These are phyloP conservation scores for Alternaria arborescens DNA, from an alignment of 2,329 filamentous ascomycete species.

Conservation along the genomic window DNA sequence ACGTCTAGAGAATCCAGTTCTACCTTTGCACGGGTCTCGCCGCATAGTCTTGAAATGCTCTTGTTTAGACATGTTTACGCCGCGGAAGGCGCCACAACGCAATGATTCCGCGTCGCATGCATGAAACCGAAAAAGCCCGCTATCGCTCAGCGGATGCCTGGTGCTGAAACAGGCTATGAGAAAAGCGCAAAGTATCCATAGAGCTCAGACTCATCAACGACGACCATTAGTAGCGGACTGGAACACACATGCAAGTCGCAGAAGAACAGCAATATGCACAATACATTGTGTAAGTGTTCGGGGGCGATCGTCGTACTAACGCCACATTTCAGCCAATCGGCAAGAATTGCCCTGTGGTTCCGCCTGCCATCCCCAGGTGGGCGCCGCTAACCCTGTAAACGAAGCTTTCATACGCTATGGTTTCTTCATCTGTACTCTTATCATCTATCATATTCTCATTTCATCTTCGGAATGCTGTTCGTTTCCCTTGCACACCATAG, in stretches of 20 bases:
- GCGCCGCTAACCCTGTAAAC: conserved; percentile 23
- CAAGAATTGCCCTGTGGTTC: conserved; percentile 16
- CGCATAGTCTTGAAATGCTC: background rate
- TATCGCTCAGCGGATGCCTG: background rate
- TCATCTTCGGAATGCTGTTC: conserved; percentile 14
- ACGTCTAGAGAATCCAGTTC: background rate
- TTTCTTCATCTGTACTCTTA: conserved; percentile 20
- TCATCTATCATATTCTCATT: conserved; percentile 12
- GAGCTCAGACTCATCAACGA: background rate
- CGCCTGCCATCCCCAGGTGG: conserved; percentile 21
- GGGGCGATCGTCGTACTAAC: conserved; percentile 12
- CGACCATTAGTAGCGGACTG: background rate
- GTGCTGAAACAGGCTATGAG: background rate
- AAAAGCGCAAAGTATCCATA: background rate
- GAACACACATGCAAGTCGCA: background rate
- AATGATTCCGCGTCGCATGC: background rate
- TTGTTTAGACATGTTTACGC: background rate
- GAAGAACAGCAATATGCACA: conserved; percentile 13
- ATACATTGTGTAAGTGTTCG: conserved; percentile 17
- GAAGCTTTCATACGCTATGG: conserved; percentile 24
- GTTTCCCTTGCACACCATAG: conserved; percentile 7
- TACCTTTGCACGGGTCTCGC: background rate
- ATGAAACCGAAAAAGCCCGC: conserved; percentile 1
- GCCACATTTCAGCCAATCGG: conserved; percentile 20
- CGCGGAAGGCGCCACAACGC: background rate